Evolutionary conservation across 2,329 filamentous ascomycete genomes (phyloP).

Genomic region (Akanthomyces lecanii): DNA sequence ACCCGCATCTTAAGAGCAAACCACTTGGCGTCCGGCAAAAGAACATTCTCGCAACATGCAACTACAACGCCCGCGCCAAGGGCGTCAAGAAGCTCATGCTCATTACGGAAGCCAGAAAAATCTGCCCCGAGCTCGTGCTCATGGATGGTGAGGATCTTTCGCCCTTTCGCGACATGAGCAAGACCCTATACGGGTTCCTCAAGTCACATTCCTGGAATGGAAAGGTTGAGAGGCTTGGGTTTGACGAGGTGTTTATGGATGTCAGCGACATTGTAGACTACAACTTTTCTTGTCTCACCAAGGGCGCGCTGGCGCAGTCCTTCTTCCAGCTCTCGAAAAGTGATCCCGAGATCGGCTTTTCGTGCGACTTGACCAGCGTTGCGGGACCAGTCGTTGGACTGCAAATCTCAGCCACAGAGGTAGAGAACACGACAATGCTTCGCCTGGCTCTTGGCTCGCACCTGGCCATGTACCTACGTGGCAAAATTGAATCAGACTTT

Average conservation of each 20-base stretch:
- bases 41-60: slow-evolving; percentile 88
- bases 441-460: slow-evolving; percentile 76
- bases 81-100: slow-evolving; percentile 79
- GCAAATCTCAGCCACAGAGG: slow-evolving; percentile 21
- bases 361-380: slow-evolving; percentile 66
- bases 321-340: slow-evolving; percentile 74
- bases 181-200: slow-evolving; percentile 71
- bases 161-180: slow-evolving; percentile 81
- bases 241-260: slow-evolving; percentile 80
- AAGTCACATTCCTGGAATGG: slow-evolving; percentile 71
- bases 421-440: slow-evolving; percentile 42
- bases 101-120: slow-evolving; percentile 71
- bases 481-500: slow-evolving; percentile 66
- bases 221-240: slow-evolving; percentile 75
- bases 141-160: slow-evolving; percentile 83
- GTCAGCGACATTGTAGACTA: slow-evolving; percentile 83
- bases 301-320: slow-evolving; percentile 57
- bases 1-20: slow-evolving; percentile 65
- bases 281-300: slow-evolving; percentile 70
- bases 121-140: slow-evolving; percentile 81
- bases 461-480: slow-evolving; percentile 69
- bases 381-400: slow-evolving; percentile 54
- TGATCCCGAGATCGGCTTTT: slow-evolving; percentile 77
- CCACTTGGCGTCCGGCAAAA: slow-evolving; percentile 89
- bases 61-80: slow-evolving; percentile 79